These are phyloP conservation scores for Pseudocercospora fijiensis DNA, from an alignment of 2,329 filamentous ascomycete genomes.

Conservation along the genomic window DNA sequence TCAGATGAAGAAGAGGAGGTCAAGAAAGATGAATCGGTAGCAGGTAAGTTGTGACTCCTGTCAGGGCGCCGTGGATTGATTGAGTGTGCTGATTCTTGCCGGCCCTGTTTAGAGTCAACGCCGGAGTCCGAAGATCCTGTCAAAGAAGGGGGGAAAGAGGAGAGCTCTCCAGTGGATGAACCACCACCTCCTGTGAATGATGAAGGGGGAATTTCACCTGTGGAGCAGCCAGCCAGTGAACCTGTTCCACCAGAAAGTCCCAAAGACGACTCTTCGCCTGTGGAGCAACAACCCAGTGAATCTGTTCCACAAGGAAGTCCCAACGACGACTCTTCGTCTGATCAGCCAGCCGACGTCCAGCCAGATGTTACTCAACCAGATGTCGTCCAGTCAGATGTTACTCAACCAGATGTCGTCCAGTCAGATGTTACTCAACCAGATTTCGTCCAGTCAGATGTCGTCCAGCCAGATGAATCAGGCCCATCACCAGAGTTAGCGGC, in stretches of 20 bases:
- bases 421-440: neutral
- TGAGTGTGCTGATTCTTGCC: neutral
- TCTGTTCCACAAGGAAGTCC: neutral
- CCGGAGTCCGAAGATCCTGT: constrained; percentile 2
- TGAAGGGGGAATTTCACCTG: neutral
- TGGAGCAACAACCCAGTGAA: neutral
- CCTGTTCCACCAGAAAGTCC: neutral
- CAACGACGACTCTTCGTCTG: neutral
- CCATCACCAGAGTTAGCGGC: neutral
- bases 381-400: neutral
- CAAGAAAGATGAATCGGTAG: constrained; percentile 5
- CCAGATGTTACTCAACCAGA: neutral
- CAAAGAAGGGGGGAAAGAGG: neutral
- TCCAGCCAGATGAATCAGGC: neutral
- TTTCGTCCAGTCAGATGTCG: neutral
- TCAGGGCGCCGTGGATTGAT: neutral
- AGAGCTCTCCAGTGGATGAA: neutral
- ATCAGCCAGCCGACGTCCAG: neutral
- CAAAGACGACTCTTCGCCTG: neutral
- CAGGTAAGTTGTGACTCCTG: neutral
- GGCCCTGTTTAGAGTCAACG: neutral
- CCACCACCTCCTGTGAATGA: neutral
- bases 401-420: neutral
- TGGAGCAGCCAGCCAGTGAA: neutral
- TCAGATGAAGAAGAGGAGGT: constrained; percentile 20